Percentiles rank a stretch among this genome's conserved stretches.
phyloP scores from a whole-genome alignment of 768 basidiomycete species.

The Chlorophyllum brunneum region DNA sequence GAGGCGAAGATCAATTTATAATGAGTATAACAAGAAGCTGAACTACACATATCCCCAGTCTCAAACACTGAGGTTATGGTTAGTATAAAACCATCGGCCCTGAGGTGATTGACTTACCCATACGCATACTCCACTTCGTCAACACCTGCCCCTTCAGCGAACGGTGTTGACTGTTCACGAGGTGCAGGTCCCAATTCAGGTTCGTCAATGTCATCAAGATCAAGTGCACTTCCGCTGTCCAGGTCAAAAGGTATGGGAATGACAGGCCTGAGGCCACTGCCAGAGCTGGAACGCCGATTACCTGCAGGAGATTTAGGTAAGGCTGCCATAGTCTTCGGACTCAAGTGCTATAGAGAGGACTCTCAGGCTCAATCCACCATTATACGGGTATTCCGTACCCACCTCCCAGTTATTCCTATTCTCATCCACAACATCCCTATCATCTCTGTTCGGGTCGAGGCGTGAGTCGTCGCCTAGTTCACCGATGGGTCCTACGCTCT shows the following conservation, averaged over 20 bases:
- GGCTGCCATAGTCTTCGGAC: constrained; percentile 91
- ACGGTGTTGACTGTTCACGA: constrained; percentile 68
- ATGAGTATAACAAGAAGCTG: background rate
- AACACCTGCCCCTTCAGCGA: constrained; percentile 76
- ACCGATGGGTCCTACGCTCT: constrained; percentile 88
- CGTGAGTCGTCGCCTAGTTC: constrained; percentile 81
- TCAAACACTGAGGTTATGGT: constrained; percentile 5
- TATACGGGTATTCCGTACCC: constrained; percentile 21
- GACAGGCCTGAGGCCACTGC: constrained; percentile 80
- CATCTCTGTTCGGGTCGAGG: constrained; percentile 57
- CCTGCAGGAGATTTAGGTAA: constrained; percentile 89
- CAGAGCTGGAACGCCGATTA: constrained; percentile 77
- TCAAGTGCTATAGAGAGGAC: constrained; percentile 72
- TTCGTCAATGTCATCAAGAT: constrained; percentile 72
- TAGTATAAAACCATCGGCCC: background rate
- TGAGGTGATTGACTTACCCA: constrained; percentile 46
- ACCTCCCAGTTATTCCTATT: constrained; percentile 98
- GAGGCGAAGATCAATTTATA: background rate
- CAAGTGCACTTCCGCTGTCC: constrained; percentile 72
- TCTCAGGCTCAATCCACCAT: constrained; percentile 7
- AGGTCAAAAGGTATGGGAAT: constrained; percentile 61
- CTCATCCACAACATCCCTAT: constrained; percentile 65
- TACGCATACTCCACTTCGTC: constrained; percentile 91
- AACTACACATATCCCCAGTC: background rate
- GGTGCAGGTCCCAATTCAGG: constrained; percentile 73